Evolutionary conservation across 345 rosid genomes (phyloP).

Genomic region (Eucalyptus sp.): DNA sequence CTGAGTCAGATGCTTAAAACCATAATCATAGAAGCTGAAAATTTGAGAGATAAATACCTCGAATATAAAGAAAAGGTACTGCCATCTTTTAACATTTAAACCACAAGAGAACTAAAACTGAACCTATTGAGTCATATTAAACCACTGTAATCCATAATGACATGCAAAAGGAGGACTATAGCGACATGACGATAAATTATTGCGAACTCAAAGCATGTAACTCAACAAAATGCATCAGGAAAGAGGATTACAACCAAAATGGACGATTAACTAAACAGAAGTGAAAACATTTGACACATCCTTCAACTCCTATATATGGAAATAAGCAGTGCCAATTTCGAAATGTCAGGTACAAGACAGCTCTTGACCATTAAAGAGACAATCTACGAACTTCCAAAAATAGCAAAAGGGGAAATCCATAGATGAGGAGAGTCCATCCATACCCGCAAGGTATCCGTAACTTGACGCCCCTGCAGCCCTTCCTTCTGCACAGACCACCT

Average conservation of each 20-base stretch:
- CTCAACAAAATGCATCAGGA: background rate
- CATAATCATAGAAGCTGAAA: background rate
- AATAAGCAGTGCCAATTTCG: background rate
- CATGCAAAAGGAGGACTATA: background rate
- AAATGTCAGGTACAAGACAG: background rate
- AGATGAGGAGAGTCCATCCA: background rate
- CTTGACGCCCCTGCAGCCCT: conserved; percentile 83
- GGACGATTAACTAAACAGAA: background rate
- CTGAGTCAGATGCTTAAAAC: background rate
- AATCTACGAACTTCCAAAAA: background rate
- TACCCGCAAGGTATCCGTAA: conserved; percentile 74
- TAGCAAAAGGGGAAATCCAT: background rate
- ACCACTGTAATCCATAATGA: background rate
- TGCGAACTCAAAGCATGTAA: background rate
- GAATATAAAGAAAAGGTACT: background rate
- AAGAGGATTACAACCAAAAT: background rate
- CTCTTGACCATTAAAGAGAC: background rate
- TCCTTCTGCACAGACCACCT: conserved; percentile 87
- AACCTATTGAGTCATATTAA: background rate
- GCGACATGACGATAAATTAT: background rate
- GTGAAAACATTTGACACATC: background rate
- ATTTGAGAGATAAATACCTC: background rate
- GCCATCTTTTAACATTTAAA: background rate
- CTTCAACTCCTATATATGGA: background rate
- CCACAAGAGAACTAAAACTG: background rate